Percentiles rank a stretch among this genome's conserved stretches.
phyloP scores from a whole-genome alignment of 306 rosid genomes.

The Vigna reflexopilosa region DNA sequence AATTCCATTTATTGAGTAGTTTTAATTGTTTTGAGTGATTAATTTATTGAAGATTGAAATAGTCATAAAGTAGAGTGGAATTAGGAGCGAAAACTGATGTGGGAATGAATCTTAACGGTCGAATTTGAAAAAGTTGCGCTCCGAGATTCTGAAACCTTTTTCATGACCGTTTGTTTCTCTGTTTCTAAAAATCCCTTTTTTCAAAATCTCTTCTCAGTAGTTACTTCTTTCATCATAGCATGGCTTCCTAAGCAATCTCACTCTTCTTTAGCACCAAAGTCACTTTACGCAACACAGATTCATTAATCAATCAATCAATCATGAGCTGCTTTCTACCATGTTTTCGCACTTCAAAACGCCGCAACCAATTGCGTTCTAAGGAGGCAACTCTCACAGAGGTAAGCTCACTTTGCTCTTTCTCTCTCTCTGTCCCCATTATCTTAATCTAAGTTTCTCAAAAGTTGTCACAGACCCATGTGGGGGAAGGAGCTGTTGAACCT shows the following conservation, averaged over 20 bases:
- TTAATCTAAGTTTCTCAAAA: not conserved
- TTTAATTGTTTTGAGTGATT: too few species aligned
- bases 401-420: conserved; percentile 13
- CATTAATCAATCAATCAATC: conserved; percentile 24
- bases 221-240: not conserved
- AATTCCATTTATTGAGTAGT: too few species aligned
- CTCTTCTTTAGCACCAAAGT: conserved; percentile 38
- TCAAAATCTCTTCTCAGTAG: not conserved
- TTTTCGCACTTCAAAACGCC: conserved; percentile 50
- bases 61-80: not conserved
- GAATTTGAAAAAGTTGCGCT: conserved; percentile 44
- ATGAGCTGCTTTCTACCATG: conserved; percentile 71
- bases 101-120: conserved; percentile 54
- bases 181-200: not conserved
- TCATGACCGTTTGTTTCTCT: conserved; percentile 43
- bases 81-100: not conserved
- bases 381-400: conserved; percentile 38
- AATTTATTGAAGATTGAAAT: too few species aligned
- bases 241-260: not conserved
- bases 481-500: conserved; percentile 44
- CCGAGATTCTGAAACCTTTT: conserved; percentile 32
- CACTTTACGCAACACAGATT: conserved; percentile 37
- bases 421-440: not conserved
- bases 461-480: conserved; percentile 46
- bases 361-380: conserved; percentile 31